phyloP scores from a whole-genome alignment of 306 rosid species.

The Sicyos edulis region DNA sequence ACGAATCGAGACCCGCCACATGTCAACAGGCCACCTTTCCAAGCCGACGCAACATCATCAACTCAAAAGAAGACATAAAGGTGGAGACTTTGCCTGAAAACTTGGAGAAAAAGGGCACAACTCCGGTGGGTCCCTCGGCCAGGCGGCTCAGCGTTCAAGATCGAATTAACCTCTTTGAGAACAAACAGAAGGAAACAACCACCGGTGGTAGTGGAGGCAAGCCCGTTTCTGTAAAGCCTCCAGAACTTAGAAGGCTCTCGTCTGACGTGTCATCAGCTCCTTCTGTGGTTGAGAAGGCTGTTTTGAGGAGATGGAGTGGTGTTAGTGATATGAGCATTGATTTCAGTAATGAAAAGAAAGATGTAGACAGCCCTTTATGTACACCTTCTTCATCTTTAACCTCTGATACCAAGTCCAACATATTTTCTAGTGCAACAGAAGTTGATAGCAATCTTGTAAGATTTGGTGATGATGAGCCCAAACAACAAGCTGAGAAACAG shows the following conservation, averaged over 20 bases:
- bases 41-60: constrained; percentile 29
- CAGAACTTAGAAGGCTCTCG: constrained; percentile 67
- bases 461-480: constrained; percentile 27
- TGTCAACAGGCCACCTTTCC: constrained; percentile 40
- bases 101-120: constrained; percentile 24
- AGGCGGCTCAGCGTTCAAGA: constrained; percentile 96
- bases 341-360: constrained; percentile 66
- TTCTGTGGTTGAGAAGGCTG: constrained; percentile 37
- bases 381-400: constrained; percentile 53
- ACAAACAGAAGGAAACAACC: constrained; percentile 76
- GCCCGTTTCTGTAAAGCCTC: constrained; percentile 54
- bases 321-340: constrained; percentile 95
- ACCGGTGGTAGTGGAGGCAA: constrained; percentile 39
- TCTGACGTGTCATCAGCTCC: constrained; percentile 53
- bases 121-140: constrained; percentile 34
- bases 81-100: constrained; percentile 16
- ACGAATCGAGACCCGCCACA: constrained; percentile 37
- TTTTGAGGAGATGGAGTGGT: constrained; percentile 87
- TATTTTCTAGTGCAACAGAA: constrained; percentile 25
- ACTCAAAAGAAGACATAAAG: constrained; percentile 35
- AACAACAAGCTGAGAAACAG: constrained; percentile 29
- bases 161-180: constrained; percentile 89
- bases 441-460: constrained; percentile 32
- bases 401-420: constrained; percentile 30
- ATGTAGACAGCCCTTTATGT: constrained; percentile 52